Conservation (phyloP, 768 basidiomycete species). For the Xerocomellus chrysenteron region DNA sequence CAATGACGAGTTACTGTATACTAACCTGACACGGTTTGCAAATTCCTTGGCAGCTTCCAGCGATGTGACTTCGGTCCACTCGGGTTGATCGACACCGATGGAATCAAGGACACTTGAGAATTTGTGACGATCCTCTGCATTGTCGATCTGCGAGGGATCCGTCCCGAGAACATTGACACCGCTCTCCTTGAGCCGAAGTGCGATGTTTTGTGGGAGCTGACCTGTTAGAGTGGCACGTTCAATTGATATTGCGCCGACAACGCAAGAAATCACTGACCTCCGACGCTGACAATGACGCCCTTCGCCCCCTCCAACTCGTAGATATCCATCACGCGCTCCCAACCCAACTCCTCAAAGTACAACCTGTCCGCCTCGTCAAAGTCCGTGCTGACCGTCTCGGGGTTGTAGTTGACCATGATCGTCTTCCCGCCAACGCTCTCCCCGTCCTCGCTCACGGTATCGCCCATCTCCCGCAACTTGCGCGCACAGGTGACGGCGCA, state of each 20-base stretch:
- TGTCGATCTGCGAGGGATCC: constrained; percentile 93
- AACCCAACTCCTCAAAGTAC: constrained; percentile 98
- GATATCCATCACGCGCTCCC: constrained; percentile 99
- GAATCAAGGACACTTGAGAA: constrained; percentile 96
- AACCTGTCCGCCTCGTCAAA: constrained; percentile 99
- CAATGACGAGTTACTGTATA: not conserved
- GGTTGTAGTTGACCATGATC: constrained; percentile 99
- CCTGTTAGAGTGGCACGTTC: constrained; percentile 43
- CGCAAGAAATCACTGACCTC: constrained; percentile 55
- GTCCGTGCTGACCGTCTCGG: constrained; percentile 98
- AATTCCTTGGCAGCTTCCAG: constrained; percentile 91
- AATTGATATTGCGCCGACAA: not conserved
- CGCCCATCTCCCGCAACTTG: constrained; percentile 85
- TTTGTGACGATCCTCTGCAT: constrained; percentile 97
- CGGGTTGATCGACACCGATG: constrained; percentile 95
- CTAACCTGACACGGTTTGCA: constrained; percentile 72
- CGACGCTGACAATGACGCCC: constrained; percentile 95
- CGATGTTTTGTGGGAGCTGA: constrained; percentile 98
- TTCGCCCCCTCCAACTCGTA: constrained; percentile 93
- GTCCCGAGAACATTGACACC: constrained; percentile 95
- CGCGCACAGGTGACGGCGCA: constrained; percentile 99
- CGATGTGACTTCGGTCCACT: constrained; percentile 90
- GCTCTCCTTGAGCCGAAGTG: constrained; percentile 86
- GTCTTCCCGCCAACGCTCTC: constrained; percentile 58
- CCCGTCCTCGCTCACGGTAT: constrained; percentile 17